A percentile compares a stretch with the other conserved stretches of the same genome.
Conservation (phyloP, 139 green algal genomes). For the Raphidocelis subcapitata region DNA sequence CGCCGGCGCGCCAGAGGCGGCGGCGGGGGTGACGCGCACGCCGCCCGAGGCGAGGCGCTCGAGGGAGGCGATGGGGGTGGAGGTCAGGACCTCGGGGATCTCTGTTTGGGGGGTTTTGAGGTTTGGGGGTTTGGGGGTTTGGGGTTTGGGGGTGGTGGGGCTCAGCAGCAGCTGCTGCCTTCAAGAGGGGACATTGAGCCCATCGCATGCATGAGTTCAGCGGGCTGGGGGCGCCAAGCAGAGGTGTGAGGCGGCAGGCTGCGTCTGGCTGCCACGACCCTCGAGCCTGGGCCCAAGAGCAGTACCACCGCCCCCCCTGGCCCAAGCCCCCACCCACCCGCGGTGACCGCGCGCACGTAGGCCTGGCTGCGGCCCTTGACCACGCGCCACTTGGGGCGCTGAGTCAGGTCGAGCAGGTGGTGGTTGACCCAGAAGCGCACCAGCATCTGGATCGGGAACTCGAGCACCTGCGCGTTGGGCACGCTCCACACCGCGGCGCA, state of each 20-base stretch:
- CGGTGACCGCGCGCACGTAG: slow-evolving; percentile 77
- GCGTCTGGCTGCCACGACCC: too few relatives aligned
- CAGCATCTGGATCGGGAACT: slow-evolving; percentile 85
- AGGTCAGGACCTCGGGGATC: slow-evolving; percentile 73
- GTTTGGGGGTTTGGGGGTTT: too few relatives aligned
- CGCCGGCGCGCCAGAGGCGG: slow-evolving; percentile 28
- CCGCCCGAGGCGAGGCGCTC: neutral
- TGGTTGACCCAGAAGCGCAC: slow-evolving; percentile 97
- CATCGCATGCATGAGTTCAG: too few relatives aligned
- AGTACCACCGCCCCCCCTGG: too few relatives aligned
- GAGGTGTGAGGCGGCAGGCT: too few relatives aligned
- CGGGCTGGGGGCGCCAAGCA: neutral
- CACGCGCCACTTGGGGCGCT: slow-evolving; percentile 88
- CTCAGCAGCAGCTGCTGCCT: too few relatives aligned
- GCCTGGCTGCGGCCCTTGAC: slow-evolving; percentile 72
- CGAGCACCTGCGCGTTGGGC: slow-evolving; percentile 72
- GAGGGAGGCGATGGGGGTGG: slow-evolving; percentile 46
- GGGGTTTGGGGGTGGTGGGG: too few relatives aligned
- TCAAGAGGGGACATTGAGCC: too few relatives aligned
- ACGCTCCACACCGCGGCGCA: slow-evolving; percentile 96
- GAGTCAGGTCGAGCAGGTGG: slow-evolving; percentile 90
- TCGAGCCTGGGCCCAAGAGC: too few relatives aligned
- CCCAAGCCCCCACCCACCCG: too few relatives aligned
- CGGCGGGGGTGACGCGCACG: slow-evolving; percentile 30
- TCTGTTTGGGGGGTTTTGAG: slow-evolving; percentile 23